These are phyloP conservation scores for Candida argentea DNA, from an alignment of 805 yeast genomes.

Conservation along the genomic window DNA sequence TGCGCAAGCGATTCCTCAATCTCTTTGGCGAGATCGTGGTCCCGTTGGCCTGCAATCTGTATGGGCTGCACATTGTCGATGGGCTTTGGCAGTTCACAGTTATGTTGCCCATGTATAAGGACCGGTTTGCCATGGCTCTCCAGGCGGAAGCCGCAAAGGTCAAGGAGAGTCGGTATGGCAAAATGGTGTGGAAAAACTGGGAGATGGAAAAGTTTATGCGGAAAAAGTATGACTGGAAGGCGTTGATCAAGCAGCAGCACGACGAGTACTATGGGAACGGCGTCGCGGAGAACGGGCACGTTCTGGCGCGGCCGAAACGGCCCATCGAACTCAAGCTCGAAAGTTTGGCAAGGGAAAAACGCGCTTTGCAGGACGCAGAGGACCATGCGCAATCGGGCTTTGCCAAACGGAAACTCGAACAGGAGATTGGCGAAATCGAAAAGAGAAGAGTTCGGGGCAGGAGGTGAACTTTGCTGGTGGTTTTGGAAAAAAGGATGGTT, in stretches of 20 bases:
- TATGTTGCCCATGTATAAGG: conserved; percentile 74
- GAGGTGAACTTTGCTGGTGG: conserved; percentile 2
- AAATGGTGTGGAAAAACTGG: conserved; percentile 95
- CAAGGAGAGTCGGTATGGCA: conserved; percentile 81
- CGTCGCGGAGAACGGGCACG: conserved; percentile 7
- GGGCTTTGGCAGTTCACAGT: conserved; percentile 71
- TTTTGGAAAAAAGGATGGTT: not conserved
- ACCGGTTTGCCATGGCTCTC: conserved; percentile 68
- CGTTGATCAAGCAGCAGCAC: conserved; percentile 39
- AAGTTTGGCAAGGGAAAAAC: conserved; percentile 21
- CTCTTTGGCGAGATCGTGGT: conserved; percentile 43
- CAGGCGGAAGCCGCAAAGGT: conserved; percentile 50
- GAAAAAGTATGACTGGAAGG: conserved; percentile 77
- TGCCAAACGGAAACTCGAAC: conserved; percentile 13
- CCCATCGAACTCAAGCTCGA: conserved; percentile 36
- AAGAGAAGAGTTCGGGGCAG: conserved; percentile 4
- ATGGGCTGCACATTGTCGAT: conserved; percentile 88
- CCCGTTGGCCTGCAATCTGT: conserved; percentile 69
- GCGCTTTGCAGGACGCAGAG: conserved; percentile 16
- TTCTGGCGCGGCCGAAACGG: conserved; percentile 14
- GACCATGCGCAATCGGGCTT: conserved; percentile 11
- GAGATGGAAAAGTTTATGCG: conserved; percentile 67
- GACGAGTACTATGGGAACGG: conserved; percentile 17
- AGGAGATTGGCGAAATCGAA: conserved; percentile 1
- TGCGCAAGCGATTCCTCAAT: conserved; percentile 63